A percentile compares a stretch with the other conserved stretches of the same genome.
phyloP scores from a whole-genome alignment of 202 grass and related monocot genomes.

The Hordeum pubiflorum region DNA sequence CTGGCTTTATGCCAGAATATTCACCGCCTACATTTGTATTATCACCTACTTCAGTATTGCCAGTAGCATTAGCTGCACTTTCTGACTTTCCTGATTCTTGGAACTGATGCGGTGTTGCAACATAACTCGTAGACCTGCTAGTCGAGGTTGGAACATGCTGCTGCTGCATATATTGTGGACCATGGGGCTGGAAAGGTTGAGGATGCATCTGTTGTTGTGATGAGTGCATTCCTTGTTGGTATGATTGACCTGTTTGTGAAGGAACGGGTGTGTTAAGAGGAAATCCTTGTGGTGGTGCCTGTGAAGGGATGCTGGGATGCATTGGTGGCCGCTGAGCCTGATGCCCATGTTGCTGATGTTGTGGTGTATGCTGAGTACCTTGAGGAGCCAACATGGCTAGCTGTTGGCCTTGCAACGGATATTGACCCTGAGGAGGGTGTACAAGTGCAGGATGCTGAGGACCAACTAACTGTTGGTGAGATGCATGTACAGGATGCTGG shows the following conservation, averaged over 20 bases:
- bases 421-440: conserved; percentile 39
- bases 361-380: conserved; percentile 33
- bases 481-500: conserved; percentile 28
- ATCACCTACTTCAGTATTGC: conserved; percentile 13
- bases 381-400: conserved; percentile 37
- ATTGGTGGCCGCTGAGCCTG: conserved; percentile 30
- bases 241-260: conserved; percentile 38
- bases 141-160: conserved; percentile 39
- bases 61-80: conserved; percentile 26
- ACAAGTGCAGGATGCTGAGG: conserved; percentile 37
- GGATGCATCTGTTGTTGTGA: conserved; percentile 46
- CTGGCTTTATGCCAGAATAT: conserved; percentile 16
- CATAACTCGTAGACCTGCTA: conserved; percentile 36
- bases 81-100: conserved; percentile 39
- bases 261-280: conserved; percentile 31
- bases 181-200: conserved; percentile 34
- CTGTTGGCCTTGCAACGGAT: conserved; percentile 41
- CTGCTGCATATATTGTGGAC: conserved; percentile 36
- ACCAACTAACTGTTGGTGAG: conserved; percentile 41
- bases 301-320: conserved; percentile 41
- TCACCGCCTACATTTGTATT: conserved; percentile 21
- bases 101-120: conserved; percentile 39
- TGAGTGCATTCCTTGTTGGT: conserved; percentile 51
- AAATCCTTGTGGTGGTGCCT: conserved; percentile 43
- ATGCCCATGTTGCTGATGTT: conserved; percentile 45